A percentile compares a stretch with the other conserved stretches of the same genome.
These are phyloP conservation scores for Elsinoe ampelina DNA, from an alignment of 2,329 filamentous ascomycete species.

Conservation along the genomic window DNA sequence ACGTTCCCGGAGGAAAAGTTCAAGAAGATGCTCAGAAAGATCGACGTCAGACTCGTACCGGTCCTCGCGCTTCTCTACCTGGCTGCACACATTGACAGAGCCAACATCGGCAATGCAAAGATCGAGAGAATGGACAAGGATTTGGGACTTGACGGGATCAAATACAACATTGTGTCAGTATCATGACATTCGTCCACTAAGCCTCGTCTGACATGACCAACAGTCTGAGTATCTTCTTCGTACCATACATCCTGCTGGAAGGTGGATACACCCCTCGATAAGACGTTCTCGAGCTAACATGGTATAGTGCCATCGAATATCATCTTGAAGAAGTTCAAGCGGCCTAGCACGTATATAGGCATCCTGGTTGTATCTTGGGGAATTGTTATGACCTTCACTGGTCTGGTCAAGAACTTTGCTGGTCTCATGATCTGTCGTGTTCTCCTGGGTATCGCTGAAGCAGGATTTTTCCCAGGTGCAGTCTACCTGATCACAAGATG, in stretches of 20 bases:
- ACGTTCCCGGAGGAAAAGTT: slow-evolving; percentile 18
- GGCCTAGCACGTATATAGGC: slow-evolving; percentile 22
- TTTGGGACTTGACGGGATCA: slow-evolving; percentile 26
- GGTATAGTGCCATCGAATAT: slow-evolving; percentile 17
- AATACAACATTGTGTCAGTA: slow-evolving; percentile 28
- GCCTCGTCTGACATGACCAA: slow-evolving; percentile 22
- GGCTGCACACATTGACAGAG: slow-evolving; percentile 14
- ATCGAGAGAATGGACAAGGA: slow-evolving; percentile 30
- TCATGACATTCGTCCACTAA: slow-evolving; percentile 18
- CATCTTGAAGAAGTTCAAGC: slow-evolving; percentile 22
- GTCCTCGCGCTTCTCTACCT: slow-evolving; percentile 33
- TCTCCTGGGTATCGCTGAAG: slow-evolving; percentile 64
- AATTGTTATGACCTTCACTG: slow-evolving; percentile 22
- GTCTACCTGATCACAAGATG: slow-evolving; percentile 21
- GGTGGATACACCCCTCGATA: no score
- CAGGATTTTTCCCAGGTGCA: slow-evolving; percentile 51
- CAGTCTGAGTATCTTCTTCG: slow-evolving; percentile 24
- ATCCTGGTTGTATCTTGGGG: slow-evolving; percentile 23
- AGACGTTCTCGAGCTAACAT: no score
- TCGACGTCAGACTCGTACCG: slow-evolving; percentile 43
- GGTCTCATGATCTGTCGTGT: slow-evolving; percentile 32
- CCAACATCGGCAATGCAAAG: slow-evolving; percentile 30
- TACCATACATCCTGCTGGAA: slow-evolving; percentile 26
- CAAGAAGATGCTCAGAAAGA: slow-evolving; percentile 15
- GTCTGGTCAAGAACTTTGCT: slow-evolving; percentile 21